Base-by-base conservation (phyloP, 495 filamentous ascomycete species). In the Echria macrotheca region DNA sequence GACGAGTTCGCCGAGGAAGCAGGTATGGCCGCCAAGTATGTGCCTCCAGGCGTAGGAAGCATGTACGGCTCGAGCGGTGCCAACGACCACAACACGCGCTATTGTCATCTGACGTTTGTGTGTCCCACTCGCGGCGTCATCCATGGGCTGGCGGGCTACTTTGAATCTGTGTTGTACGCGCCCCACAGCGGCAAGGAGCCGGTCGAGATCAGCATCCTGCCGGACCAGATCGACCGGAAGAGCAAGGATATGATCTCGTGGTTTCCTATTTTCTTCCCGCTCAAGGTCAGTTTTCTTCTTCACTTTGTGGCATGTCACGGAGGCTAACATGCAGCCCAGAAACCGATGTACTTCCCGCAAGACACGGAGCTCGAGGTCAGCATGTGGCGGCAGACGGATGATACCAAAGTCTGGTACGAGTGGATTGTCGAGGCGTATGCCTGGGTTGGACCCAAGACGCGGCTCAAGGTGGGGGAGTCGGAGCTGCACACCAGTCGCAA, bases 191-290 rank as follows among this genome's bases (percentile, higher is more conserved):
- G 58, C 2, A 65, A 55, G 42, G 65, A 60, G 3, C 81, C 78
- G 48, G 76, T 96, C 5, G 93, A 96, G 69, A 69, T 99, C 32
- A 94, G 88, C 52, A 99, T 87, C 14, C 84, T 94, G 65, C 93
- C 94, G 5, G 86, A 94, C 45, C 90, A 83, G 32, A 96, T 96
- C 72, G 87, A 90, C 40, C 73, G 72, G 42, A 96, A 97, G 78
- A 95, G 89, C 69, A 82, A 84, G 56, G 63, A 89, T 54, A 97
- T 97, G 93, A 93, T 96, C 48, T 91, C 86, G 57, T 99, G 93
- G 93, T 99, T 99, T 66, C 93, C 93, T 7, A 96, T 97, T 10
- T 96, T 87, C 71, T 99, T 99, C 58, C 93, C 93, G 5, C 64
- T 99, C 8, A 95, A 95, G 83, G 91, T 94, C 76, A 52, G 71